phyloP scores from a whole-genome alignment of 2,329 filamentous ascomycete species.

The Claviceps sp. region DNA sequence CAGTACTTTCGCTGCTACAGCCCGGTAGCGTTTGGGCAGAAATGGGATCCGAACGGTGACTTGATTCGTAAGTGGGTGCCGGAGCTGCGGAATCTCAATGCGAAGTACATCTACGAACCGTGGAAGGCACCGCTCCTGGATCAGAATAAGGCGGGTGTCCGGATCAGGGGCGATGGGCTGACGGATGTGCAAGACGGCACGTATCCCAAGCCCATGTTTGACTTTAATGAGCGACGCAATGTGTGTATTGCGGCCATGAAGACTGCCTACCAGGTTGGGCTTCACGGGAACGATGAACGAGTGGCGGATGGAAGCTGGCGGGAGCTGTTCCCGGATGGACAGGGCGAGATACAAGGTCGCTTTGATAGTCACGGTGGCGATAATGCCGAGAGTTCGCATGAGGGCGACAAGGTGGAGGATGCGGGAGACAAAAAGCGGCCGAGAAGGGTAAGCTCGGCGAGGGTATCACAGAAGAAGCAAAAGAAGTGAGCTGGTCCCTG shows the following conservation, averaged over 20 bases:
- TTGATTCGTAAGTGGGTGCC: slow-evolving; percentile 55
- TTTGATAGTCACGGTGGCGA: slow-evolving; percentile 21
- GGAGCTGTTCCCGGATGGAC: slow-evolving; percentile 26
- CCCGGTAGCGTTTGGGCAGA: slow-evolving; percentile 58
- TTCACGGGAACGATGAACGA: slow-evolving; percentile 49
- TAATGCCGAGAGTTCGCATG: slow-evolving; percentile 14
- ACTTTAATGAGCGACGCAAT: slow-evolving; percentile 49
- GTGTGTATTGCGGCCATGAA: slow-evolving; percentile 57
- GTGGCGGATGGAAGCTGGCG: slow-evolving; percentile 49
- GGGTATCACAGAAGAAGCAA: slow-evolving; percentile 13
- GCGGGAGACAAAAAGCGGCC: slow-evolving; percentile 13
- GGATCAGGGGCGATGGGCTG: slow-evolving; percentile 41
- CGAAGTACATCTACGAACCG: slow-evolving; percentile 67
- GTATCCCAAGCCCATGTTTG: slow-evolving; percentile 68
- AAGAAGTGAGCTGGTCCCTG: slow-evolving; percentile 7
- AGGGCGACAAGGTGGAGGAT: slow-evolving; percentile 10
- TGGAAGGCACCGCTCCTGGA: slow-evolving; percentile 59
- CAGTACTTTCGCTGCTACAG: slow-evolving; percentile 61
- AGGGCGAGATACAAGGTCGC: slow-evolving; percentile 27
- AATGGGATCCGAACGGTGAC: slow-evolving; percentile 57
- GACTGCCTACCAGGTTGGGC: slow-evolving; percentile 49
- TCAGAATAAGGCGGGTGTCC: slow-evolving; percentile 54
- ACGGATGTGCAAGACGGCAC: slow-evolving; percentile 27
- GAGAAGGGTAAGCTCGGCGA: slow-evolving; percentile 6
- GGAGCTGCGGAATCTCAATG: slow-evolving; percentile 46